Evolutionary conservation across 2,329 filamentous ascomycete species (phyloP).

Genomic region (Penicillium italicum): DNA sequence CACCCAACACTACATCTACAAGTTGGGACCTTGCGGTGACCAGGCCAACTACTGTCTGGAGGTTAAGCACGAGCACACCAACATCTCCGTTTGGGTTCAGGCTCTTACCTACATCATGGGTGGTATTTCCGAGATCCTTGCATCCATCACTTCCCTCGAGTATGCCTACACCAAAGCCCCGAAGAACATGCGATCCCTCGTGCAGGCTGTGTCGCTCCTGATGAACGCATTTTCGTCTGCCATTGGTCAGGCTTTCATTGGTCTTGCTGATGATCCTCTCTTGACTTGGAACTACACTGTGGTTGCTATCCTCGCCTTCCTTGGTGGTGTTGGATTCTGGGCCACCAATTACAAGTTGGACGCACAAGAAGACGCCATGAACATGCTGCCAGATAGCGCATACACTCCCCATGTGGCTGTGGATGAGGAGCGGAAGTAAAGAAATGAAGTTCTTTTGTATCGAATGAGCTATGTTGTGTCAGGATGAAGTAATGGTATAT

Average conservation of each 20-base stretch:
- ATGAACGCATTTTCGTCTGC: slow-evolving; percentile 67
- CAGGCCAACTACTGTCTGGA: slow-evolving; percentile 51
- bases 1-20: slow-evolving; percentile 55
- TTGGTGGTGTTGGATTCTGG: slow-evolving; percentile 66
- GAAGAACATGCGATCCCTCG: slow-evolving; percentile 75
- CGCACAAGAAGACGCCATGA: slow-evolving; percentile 64
- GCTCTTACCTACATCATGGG: slow-evolving; percentile 51
- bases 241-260: slow-evolving; percentile 65
- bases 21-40: slow-evolving; percentile 58
- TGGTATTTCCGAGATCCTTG: slow-evolving; percentile 57
- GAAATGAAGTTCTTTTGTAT: not conserved
- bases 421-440: slow-evolving; percentile 16
- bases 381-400: slow-evolving; percentile 39
- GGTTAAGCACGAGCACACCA: slow-evolving; percentile 44
- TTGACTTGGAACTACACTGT: slow-evolving; percentile 69
- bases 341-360: slow-evolving; percentile 64
- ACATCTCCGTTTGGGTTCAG: slow-evolving; percentile 63
- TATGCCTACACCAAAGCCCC: slow-evolving; percentile 76
- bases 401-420: slow-evolving; percentile 7
- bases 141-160: slow-evolving; percentile 62
- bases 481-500: slow-evolving; percentile 2
- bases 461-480: not conserved
- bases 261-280: slow-evolving; percentile 60
- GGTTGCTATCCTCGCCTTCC: slow-evolving; percentile 59
- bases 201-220: slow-evolving; percentile 65